These are phyloP conservation scores for Misopates orontium DNA, from an alignment of 257 asterid species.

Conservation along the genomic window DNA sequence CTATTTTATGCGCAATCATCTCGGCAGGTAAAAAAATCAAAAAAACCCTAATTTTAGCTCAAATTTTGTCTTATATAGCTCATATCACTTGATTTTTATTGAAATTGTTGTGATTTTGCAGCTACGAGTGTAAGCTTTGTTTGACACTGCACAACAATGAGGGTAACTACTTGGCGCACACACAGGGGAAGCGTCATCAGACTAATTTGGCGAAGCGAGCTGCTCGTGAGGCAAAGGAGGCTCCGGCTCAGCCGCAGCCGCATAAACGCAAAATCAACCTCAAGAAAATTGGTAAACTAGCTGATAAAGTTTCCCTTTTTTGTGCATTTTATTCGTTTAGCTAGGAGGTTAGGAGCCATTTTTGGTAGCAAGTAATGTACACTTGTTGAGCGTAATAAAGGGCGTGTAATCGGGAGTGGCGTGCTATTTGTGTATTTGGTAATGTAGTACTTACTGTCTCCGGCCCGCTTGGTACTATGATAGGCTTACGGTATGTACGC, in stretches of 20 bases:
- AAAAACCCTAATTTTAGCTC: slow-evolving; percentile 28
- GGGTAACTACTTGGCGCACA: slow-evolving; percentile 96
- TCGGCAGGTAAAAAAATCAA: slow-evolving; percentile 64
- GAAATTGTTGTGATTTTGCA: slow-evolving; percentile 21
- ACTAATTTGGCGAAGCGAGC: slow-evolving; percentile 98
- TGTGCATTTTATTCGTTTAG: too few species aligned
- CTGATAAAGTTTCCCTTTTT: not conserved
- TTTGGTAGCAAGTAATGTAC: too few species aligned
- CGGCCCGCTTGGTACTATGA: too few species aligned
- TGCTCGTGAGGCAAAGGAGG: slow-evolving; percentile 96
- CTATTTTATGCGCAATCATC: slow-evolving; percentile 96
- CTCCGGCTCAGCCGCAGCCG: slow-evolving; percentile 99
- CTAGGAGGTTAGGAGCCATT: too few species aligned
- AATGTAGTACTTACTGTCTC: too few species aligned
- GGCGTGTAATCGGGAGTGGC: too few species aligned
- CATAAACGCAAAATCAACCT: slow-evolving; percentile 85
- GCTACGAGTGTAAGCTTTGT: slow-evolving; percentile 95
- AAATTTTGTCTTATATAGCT: too few species aligned
- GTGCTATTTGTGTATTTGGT: too few species aligned
- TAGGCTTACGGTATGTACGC: too few species aligned
- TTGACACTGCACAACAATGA: slow-evolving; percentile 95
- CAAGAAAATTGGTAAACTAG: slow-evolving; percentile 58
- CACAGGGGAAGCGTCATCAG: slow-evolving; percentile 98
- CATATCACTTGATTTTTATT: not conserved
- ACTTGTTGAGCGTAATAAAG: too few species aligned